phyloP scores from a whole-genome alignment of 1,284 basidiomycete species.

The Trichosporon coremiiforme region DNA sequence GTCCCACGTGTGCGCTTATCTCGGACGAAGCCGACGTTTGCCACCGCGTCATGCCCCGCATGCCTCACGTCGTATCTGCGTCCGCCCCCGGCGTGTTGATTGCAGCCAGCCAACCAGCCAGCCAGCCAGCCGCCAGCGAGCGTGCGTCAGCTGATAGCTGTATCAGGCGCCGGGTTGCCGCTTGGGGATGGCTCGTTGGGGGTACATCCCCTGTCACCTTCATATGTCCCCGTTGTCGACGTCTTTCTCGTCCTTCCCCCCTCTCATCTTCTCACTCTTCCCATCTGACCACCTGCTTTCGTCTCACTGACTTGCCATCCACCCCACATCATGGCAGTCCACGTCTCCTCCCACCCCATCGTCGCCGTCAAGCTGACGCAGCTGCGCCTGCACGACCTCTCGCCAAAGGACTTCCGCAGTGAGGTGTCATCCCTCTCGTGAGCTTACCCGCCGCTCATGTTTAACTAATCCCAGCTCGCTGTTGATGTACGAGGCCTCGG shows the following conservation, averaged over 20 bases:
- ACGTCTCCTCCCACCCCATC: slow-evolving; percentile 48
- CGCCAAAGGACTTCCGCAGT: slow-evolving; percentile 47
- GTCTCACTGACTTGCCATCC: not conserved
- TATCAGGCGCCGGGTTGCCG: slow-evolving; percentile 9
- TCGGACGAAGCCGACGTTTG: slow-evolving; percentile 3
- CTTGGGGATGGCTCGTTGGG: not conserved
- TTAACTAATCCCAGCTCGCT: slow-evolving; percentile 40
- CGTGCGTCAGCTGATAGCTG: slow-evolving; percentile 16
- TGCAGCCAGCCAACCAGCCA: not conserved
- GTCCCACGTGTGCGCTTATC: slow-evolving; percentile 15
- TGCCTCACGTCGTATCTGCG: slow-evolving; percentile 1
- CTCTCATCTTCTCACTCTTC: not conserved
- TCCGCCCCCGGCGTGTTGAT: not conserved
- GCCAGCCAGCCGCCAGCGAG: not conserved
- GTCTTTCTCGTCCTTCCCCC: no score
- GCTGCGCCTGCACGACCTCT: slow-evolving; percentile 51
- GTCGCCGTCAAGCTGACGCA: slow-evolving; percentile 49
- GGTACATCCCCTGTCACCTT: not conserved
- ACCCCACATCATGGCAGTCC: slow-evolving; percentile 24
- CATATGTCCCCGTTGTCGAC: not conserved
- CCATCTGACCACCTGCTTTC: not conserved
- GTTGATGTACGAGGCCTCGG: slow-evolving; percentile 48
- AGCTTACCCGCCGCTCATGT: not conserved
- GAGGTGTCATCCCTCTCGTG: slow-evolving; percentile 15
- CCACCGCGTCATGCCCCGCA: not conserved